phyloP scores from a whole-genome alignment of 805 yeast species.

The Starmerella roubikii region DNA sequence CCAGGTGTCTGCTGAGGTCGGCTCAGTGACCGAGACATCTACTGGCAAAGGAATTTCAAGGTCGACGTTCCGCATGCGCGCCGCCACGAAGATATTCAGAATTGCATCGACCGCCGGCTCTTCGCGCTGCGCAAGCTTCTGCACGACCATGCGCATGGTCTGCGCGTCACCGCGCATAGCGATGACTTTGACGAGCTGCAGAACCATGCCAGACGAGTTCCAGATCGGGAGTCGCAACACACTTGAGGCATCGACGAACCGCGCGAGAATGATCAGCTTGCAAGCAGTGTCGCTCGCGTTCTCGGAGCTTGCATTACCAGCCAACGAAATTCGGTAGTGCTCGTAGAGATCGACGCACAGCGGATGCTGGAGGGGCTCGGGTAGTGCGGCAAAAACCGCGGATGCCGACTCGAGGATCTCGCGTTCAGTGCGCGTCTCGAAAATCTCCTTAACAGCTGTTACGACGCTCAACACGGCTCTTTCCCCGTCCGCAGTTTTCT shows the following conservation, averaged over 20 bases:
- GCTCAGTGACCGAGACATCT: slow-evolving; percentile 2
- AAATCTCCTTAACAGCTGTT: slow-evolving; percentile 1
- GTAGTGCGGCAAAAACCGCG: slow-evolving; percentile 2
- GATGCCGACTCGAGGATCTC: slow-evolving; percentile 1
- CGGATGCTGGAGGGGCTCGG: slow-evolving; percentile 1
- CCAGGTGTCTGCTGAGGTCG: slow-evolving; percentile 7
- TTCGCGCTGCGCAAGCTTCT: slow-evolving; percentile 1
- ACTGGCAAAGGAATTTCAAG: slow-evolving; percentile 2
- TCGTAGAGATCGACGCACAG: slow-evolving; percentile 7
- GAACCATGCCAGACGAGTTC: not conserved
- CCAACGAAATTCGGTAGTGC: slow-evolving; percentile 11
- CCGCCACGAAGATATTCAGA: slow-evolving; percentile 10
- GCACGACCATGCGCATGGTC: slow-evolving; percentile 2
- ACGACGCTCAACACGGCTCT: not conserved
- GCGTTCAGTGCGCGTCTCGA: slow-evolving; percentile 2
- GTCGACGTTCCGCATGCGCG: slow-evolving; percentile 13
- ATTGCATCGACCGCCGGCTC: slow-evolving; percentile 11
- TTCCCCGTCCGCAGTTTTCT: not conserved
- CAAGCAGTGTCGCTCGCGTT: not conserved
- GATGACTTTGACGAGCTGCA: slow-evolving; percentile 8
- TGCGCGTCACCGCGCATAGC: slow-evolving; percentile 9
- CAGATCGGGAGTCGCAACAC: slow-evolving; percentile 12
- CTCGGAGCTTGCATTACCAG: not conserved
- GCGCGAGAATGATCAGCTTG: slow-evolving; percentile 5
- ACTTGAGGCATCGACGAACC: slow-evolving; percentile 5